phyloP scores from a whole-genome alignment of 2,329 filamentous ascomycete genomes.

The Lasiodiplodia hormozganensis region DNA sequence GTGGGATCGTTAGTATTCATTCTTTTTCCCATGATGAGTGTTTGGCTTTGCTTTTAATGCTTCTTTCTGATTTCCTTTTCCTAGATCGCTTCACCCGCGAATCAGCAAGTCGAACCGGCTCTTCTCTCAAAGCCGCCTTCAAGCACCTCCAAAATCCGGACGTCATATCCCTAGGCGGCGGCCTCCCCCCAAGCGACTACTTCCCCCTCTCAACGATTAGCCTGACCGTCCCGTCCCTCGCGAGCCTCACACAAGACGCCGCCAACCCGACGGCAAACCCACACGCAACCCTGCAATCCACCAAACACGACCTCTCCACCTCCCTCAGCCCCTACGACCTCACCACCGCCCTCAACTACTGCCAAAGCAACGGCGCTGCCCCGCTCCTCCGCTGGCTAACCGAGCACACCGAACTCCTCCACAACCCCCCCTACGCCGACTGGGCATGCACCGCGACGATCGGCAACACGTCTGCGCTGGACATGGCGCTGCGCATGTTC shows the following conservation, averaged over 20 bases:
- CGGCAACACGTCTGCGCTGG: slow-evolving; percentile 85
- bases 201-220: slow-evolving; percentile 85
- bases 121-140: slow-evolving; percentile 77
- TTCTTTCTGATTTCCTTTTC: background rate
- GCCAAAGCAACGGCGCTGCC: slow-evolving; percentile 83
- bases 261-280: slow-evolving; percentile 64
- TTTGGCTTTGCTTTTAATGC: background rate
- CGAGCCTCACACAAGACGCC: too few species aligned
- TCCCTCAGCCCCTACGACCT: slow-evolving; percentile 74
- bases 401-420: slow-evolving; percentile 93
- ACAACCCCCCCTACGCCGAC: slow-evolving; percentile 85
- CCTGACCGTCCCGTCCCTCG: slow-evolving; percentile 77
- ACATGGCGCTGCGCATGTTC: slow-evolving; percentile 84
- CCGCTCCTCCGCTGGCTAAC: slow-evolving; percentile 90
- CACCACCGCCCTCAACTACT: slow-evolving; percentile 90
- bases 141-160: slow-evolving; percentile 79
- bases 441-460: slow-evolving; percentile 86
- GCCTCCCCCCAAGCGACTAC: slow-evolving; percentile 85
- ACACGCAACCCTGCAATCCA: slow-evolving; percentile 63
- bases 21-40: too few species aligned
- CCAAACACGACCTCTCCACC: slow-evolving; percentile 81
- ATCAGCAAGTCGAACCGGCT: background rate
- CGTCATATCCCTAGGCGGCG: slow-evolving; percentile 90
- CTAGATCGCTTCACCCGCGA: background rate
- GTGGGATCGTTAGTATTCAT: background rate